These are phyloP conservation scores for Aspergillus kassunensis DNA, from an alignment of 495 filamentous ascomycete species.

Conservation along the genomic window DNA sequence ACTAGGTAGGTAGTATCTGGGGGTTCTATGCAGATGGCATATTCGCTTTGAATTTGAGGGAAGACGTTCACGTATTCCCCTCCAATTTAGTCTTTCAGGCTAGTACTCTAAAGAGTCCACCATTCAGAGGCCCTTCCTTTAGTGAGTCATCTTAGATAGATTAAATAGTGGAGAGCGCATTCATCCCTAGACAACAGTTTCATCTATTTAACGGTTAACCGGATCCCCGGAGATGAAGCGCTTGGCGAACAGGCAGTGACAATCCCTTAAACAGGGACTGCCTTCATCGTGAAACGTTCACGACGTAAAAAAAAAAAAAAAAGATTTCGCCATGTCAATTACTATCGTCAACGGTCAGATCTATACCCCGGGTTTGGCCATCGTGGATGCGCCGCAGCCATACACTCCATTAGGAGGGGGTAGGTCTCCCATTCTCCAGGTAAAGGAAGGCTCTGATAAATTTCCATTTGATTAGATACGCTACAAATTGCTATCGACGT, in stretches of 20 bases:
- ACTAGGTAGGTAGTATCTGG: no score
- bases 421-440: conserved; percentile 23
- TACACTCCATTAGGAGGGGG: conserved; percentile 63
- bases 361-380: conserved; percentile 59
- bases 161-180: background rate
- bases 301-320: no score
- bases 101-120: no score
- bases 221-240: background rate
- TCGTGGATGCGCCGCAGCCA: conserved; percentile 62
- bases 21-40: no score
- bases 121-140: background rate
- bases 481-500: conserved; percentile 66
- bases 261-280: background rate
- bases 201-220: background rate
- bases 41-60: no score
- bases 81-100: no score
- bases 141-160: background rate
- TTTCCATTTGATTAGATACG: conserved; percentile 60
- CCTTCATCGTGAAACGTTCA: no score
- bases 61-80: no score
- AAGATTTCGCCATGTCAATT: conserved; percentile 34
- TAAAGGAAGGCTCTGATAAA: conserved; percentile 29
- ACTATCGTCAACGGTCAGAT: conserved; percentile 57
- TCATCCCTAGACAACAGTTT: background rate
- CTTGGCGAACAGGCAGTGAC: background rate